A percentile compares a stretch with the other conserved stretches of the same genome.
Conservation (phyloP, 805 yeast genomes). For the Myxozyma neotropica region DNA sequence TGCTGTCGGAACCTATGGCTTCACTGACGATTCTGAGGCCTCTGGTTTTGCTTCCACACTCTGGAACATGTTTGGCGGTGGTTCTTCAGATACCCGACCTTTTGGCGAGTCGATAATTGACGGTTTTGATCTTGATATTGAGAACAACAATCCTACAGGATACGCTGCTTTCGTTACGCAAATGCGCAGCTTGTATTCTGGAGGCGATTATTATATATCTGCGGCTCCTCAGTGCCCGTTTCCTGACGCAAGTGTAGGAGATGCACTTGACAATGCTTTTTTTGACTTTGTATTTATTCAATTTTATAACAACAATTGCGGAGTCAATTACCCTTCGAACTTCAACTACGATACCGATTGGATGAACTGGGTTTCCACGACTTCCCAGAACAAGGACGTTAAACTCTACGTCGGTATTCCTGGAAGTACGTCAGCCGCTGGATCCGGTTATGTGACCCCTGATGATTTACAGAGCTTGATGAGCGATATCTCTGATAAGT, state of each 20-base stretch:
- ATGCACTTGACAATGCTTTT: slow-evolving; percentile 63
- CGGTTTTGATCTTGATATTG: slow-evolving; percentile 81
- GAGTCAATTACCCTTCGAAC: slow-evolving; percentile 46
- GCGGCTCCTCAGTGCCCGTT: slow-evolving; percentile 94
- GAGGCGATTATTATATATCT: slow-evolving; percentile 53
- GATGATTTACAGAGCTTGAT: slow-evolving; percentile 40
- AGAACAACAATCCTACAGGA: slow-evolving; percentile 58
- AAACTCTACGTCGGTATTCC: slow-evolving; percentile 78
- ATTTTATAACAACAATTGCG: slow-evolving; percentile 84
- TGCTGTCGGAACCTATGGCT: slow-evolving; percentile 61
- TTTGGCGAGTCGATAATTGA: slow-evolving; percentile 78
- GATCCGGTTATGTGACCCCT: slow-evolving; percentile 58
- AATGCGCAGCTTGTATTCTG: slow-evolving; percentile 54
- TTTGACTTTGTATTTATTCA: slow-evolving; percentile 76
- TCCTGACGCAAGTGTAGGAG: slow-evolving; percentile 74
- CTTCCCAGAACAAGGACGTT: slow-evolving; percentile 68
- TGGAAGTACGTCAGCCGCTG: slow-evolving; percentile 56
- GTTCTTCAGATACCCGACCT: slow-evolving; percentile 51
- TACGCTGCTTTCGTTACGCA: slow-evolving; percentile 62
- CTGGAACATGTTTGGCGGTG: slow-evolving; percentile 60
- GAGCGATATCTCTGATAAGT: slow-evolving; percentile 37
- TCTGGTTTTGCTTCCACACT: slow-evolving; percentile 56
- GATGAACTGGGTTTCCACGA: slow-evolving; percentile 51
- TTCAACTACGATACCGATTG: slow-evolving; percentile 59
- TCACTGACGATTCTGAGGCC: slow-evolving; percentile 56